A percentile compares a stretch with the other conserved stretches of the same genome.
Evolutionary conservation across 116 monocot species (phyloP).

Genomic region (Papilionanthe hybrid): DNA sequence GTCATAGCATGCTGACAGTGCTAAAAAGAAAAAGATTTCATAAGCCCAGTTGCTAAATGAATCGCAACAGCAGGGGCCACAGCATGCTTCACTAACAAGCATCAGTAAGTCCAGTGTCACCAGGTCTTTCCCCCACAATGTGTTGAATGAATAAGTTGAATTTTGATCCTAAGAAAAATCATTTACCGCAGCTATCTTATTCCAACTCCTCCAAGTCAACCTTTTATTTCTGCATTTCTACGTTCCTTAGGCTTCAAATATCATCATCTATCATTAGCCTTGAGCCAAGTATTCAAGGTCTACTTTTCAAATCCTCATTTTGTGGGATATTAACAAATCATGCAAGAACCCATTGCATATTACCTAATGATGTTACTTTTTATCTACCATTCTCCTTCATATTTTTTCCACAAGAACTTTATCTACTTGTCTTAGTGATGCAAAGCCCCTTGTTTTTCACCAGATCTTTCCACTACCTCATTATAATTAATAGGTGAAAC

Average conservation of each 20-base stretch:
- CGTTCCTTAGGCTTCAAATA: background rate
- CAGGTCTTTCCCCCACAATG: background rate
- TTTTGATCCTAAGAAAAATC: background rate
- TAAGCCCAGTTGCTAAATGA: background rate
- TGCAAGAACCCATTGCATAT: background rate
- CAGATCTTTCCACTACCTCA: too few relatives aligned
- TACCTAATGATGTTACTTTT: background rate
- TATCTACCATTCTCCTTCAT: background rate
- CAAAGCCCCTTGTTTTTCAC: too few relatives aligned
- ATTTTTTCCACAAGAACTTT: background rate
- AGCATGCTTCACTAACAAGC: background rate
- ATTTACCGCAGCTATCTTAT: background rate
- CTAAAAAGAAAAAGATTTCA: background rate
- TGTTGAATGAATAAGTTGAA: background rate
- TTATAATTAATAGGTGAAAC: too few relatives aligned
- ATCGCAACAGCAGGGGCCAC: background rate
- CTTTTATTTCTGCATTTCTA: background rate
- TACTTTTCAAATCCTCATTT: background rate
- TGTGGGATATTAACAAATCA: background rate
- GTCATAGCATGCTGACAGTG: background rate
- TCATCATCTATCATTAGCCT: background rate
- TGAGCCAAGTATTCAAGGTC: background rate
- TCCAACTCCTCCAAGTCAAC: background rate
- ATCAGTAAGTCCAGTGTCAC: background rate
- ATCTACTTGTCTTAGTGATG: background rate